These are phyloP conservation scores for Penicillium verrucosum DNA, from an alignment of 2,329 filamentous ascomycete species.

Conservation along the genomic window DNA sequence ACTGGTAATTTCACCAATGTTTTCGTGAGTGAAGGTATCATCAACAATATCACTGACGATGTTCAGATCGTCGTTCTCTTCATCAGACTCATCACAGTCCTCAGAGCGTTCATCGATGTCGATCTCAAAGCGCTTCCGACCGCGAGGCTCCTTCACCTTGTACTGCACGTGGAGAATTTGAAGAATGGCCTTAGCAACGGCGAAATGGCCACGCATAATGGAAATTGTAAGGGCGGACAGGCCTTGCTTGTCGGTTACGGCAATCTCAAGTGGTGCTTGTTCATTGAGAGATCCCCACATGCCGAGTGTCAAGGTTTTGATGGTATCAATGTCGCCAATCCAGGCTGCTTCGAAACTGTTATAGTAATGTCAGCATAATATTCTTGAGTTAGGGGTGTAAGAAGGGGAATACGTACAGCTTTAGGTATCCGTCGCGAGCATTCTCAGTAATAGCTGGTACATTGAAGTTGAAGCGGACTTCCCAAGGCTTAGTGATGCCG, in stretches of 20 bases:
- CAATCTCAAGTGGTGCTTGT: conserved; percentile 62
- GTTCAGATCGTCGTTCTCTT: conserved; percentile 22
- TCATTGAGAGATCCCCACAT: conserved; percentile 46
- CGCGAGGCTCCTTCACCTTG: conserved; percentile 53
- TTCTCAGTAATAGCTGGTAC: conserved; percentile 51
- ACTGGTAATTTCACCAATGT: conserved; percentile 66
- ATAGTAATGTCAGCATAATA: conserved; percentile 47
- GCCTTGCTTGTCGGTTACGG: conserved; percentile 51
- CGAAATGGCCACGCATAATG: conserved; percentile 61
- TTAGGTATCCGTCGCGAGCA: conserved; percentile 58
- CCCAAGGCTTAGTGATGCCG: conserved; percentile 37
- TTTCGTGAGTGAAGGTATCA: conserved; percentile 70
- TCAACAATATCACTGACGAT: conserved; percentile 56
- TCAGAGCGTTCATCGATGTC: conserved; percentile 29
- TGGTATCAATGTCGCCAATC: conserved; percentile 62
- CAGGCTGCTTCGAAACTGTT: conserved; percentile 64
- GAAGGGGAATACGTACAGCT: conserved; percentile 51
- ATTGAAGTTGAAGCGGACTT: conserved; percentile 52
- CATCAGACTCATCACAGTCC: conserved; percentile 30
- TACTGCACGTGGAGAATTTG: conserved; percentile 70
- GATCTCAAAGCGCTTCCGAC: conserved; percentile 37
- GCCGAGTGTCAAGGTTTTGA: conserved; percentile 42
- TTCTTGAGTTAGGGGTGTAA: conserved; percentile 43
- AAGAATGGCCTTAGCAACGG: conserved; percentile 63
- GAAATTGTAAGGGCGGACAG: conserved; percentile 67